Percentiles rank a stretch among this genome's conserved stretches.
Evolutionary conservation across 768 basidiomycete species (phyloP).

Genomic region (Suillus brevipes): DNA sequence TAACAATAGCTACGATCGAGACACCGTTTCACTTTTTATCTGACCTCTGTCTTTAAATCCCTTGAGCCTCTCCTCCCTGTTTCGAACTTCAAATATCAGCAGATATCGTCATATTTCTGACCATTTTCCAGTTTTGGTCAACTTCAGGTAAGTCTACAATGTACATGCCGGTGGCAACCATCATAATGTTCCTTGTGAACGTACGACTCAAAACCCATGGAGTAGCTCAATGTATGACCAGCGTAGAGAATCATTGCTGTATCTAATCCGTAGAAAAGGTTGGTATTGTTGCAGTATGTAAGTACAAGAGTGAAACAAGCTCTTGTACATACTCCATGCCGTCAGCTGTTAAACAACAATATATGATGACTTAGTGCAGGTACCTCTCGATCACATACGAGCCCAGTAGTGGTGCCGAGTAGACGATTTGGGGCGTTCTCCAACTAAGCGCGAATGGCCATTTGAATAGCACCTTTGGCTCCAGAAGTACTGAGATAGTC

Average conservation of each 20-base stretch:
- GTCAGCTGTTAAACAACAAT: neutral
- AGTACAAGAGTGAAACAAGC: neutral
- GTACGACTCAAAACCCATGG: neutral
- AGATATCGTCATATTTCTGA: constrained; percentile 27
- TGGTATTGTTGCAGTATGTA: neutral
- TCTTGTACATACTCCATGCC: neutral
- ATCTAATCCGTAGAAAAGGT: neutral
- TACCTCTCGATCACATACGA: too few species aligned
- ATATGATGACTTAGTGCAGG: too few species aligned
- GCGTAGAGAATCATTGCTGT: neutral
- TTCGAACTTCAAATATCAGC: constrained; percentile 17
- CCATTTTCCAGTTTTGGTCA: constrained; percentile 40
- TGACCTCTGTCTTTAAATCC: too few species aligned
- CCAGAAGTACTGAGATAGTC: too few species aligned
- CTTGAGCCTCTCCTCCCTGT: constrained; percentile 13
- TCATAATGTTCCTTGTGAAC: neutral
- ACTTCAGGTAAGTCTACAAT: constrained; percentile 53
- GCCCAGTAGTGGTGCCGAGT: too few species aligned
- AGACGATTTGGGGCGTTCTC: too few species aligned
- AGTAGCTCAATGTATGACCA: neutral
- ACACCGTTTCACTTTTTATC: too few species aligned
- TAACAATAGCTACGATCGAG: too few species aligned
- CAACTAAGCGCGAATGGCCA: too few species aligned
- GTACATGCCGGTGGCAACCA: too few species aligned
- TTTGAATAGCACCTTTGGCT: too few species aligned